phyloP scores from a whole-genome alignment of 2,329 filamentous ascomycete genomes.

The Ceratocystis eucalypticola region DNA sequence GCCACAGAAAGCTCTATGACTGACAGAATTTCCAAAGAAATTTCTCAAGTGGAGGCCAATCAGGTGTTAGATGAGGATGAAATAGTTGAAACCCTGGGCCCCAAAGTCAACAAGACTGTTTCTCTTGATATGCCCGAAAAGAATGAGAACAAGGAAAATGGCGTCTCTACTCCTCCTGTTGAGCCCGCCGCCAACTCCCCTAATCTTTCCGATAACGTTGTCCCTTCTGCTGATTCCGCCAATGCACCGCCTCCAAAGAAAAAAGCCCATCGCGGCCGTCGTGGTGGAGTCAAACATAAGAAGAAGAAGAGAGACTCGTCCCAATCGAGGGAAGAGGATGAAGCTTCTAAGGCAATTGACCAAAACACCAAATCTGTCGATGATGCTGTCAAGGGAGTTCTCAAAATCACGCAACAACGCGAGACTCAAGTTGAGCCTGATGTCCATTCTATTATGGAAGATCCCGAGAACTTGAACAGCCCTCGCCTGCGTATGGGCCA shows the following conservation, averaged over 20 bases:
- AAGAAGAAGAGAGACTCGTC: slow-evolving; percentile 41
- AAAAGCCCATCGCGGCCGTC: slow-evolving; percentile 55
- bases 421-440: slow-evolving; percentile 43
- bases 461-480: slow-evolving; percentile 47
- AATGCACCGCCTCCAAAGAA: slow-evolving; percentile 35
- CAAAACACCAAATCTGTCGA: slow-evolving; percentile 35
- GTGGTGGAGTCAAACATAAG: slow-evolving; percentile 56
- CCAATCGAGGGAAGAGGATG: slow-evolving; percentile 36
- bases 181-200: slow-evolving; percentile 9
- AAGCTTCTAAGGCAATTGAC: slow-evolving; percentile 20
- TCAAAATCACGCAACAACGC: slow-evolving; percentile 41
- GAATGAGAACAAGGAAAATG: not conserved
- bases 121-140: not conserved
- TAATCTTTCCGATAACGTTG: slow-evolving; percentile 11
- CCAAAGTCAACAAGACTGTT: not conserved
- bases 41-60: not conserved
- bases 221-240: slow-evolving; percentile 8
- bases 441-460: slow-evolving; percentile 41
- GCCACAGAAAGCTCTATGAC: not conserved
- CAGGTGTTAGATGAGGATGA: not conserved
- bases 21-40: slow-evolving; percentile 4
- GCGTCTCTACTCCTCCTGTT: not conserved
- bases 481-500: slow-evolving; percentile 48
- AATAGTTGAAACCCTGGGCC: not conserved
- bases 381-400: slow-evolving; percentile 45